Evolutionary conservation across 176 grass and related monocot genomes (phyloP).

Genomic region (Carex scoparia): DNA sequence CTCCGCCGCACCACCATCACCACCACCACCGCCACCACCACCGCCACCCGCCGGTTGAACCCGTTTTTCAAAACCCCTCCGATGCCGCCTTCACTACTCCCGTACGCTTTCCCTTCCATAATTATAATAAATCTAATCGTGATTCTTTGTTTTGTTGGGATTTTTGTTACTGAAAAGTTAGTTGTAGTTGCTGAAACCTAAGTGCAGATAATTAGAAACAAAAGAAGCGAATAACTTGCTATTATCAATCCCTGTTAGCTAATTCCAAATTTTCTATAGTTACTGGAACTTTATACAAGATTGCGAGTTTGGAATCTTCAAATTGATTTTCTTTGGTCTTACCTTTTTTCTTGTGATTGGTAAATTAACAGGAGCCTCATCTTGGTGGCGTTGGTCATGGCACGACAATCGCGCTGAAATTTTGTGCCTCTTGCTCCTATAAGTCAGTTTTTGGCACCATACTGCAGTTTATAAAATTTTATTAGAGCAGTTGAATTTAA

Average conservation of each 20-base stretch:
- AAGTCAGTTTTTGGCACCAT: conserved; percentile 34
- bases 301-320: not conserved
- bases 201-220: not conserved
- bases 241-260: not conserved
- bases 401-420: conserved; percentile 76
- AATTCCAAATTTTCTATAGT: not conserved
- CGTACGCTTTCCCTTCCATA: not conserved
- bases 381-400: conserved; percentile 64
- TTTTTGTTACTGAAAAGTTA: not conserved
- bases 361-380: conserved; percentile 38
- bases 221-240: not conserved
- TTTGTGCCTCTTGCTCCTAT: conserved; percentile 85
- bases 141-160: not conserved
- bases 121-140: not conserved
- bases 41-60: conserved; percentile 12
- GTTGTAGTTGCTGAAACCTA: not conserved
- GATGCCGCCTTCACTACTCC: conserved; percentile 12
- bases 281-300: not conserved
- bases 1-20: not conserved
- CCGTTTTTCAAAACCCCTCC: not conserved
- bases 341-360: not conserved
- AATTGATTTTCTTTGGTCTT: not conserved
- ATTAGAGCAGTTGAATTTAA: conserved; percentile 15
- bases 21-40: not conserved
- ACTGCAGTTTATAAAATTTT: not conserved